These are phyloP conservation scores for Fusarium nelsonii DNA, from an alignment of 2,329 filamentous ascomycete species.

Conservation along the genomic window DNA sequence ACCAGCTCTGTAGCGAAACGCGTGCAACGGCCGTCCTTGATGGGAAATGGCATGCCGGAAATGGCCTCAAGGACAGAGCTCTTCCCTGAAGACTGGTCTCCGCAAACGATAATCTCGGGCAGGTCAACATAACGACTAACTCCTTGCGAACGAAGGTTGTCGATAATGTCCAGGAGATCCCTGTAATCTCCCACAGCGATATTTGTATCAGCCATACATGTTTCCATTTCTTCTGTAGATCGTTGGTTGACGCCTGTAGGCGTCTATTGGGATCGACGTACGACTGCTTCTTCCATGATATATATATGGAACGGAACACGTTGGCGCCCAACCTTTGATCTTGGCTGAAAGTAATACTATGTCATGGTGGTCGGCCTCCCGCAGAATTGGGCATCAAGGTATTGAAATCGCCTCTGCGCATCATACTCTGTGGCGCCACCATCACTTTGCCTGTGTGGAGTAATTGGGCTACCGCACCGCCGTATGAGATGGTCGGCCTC, in stretches of 20 bases:
- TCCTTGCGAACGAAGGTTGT: conserved; percentile 53
- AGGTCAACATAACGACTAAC: conserved; percentile 55
- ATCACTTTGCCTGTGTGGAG: too few relatives aligned
- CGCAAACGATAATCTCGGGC: conserved; percentile 66
- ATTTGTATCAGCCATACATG: neutral
- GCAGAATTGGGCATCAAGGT: neutral
- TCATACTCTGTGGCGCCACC: too few relatives aligned
- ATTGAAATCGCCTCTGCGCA: neutral
- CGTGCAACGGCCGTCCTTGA: conserved; percentile 70
- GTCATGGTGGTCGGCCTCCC: conserved; percentile 1
- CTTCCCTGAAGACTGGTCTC: conserved; percentile 73
- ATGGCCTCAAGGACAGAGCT: conserved; percentile 74
- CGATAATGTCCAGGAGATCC: conserved; percentile 51
- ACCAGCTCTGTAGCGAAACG: conserved; percentile 72
- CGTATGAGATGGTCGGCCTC: too few relatives aligned
- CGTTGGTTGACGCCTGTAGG: too few relatives aligned
- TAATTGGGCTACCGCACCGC: too few relatives aligned
- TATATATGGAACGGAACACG: neutral
- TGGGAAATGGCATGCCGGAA: conserved; percentile 70
- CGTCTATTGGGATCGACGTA: neutral
- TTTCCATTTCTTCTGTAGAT: neutral
- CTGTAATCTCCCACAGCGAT: conserved; percentile 1
- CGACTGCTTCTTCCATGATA: neutral
- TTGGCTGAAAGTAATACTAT: neutral
- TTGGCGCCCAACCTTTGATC: neutral